Conservation (phyloP, 2,329 filamentous ascomycete species). For the Aspergillus vadensis region DNA sequence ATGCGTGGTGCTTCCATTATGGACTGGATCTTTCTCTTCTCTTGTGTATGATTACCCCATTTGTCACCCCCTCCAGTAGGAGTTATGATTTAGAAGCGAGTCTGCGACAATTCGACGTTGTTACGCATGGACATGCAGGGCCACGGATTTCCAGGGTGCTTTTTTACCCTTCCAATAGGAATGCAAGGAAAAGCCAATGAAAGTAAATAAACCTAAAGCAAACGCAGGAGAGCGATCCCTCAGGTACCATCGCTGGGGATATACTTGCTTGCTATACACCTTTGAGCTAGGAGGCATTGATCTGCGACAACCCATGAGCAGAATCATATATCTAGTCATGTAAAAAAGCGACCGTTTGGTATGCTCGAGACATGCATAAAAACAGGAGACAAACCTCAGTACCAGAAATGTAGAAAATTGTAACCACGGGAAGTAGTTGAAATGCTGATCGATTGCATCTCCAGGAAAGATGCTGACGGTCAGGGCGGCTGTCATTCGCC, state of each 20-base stretch:
- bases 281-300: too few relatives aligned
- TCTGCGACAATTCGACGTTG: slow-evolving; percentile 6
- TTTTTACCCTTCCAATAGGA: not conserved
- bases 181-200: not conserved
- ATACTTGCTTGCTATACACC: not conserved
- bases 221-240: not conserved
- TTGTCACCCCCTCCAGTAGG: not conserved
- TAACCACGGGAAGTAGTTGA: not conserved
- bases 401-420: not conserved
- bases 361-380: not conserved
- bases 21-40: slow-evolving; percentile 10
- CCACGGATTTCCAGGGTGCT: not conserved
- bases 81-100: slow-evolving; percentile 12
- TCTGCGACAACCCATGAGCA: not conserved
- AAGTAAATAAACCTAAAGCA: not conserved
- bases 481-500: slow-evolving; percentile 10
- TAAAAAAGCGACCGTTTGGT: not conserved
- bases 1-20: not conserved
- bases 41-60: slow-evolving; percentile 17
- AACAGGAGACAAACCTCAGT: not conserved
- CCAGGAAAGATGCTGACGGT: slow-evolving; percentile 7
- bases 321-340: not conserved
- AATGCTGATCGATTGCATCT: not conserved
- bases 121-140: slow-evolving; percentile 5
- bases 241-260: not conserved